phyloP scores from a whole-genome alignment of 306 rosid species.

The Senna siamea region DNA sequence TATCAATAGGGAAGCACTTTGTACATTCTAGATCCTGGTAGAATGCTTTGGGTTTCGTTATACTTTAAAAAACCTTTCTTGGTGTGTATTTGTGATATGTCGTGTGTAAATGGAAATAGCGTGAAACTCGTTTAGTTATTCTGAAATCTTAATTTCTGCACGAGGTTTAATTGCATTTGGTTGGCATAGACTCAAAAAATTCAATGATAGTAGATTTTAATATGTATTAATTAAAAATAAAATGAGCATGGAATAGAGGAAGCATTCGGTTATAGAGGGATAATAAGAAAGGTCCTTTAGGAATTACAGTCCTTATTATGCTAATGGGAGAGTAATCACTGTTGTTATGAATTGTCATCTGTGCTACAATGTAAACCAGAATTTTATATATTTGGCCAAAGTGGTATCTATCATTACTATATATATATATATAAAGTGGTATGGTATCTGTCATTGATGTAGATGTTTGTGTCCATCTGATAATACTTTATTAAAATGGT shows the following conservation, averaged over 20 bases:
- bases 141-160: neutral
- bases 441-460: constrained; percentile 33
- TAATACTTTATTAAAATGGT: constrained; percentile 26
- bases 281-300: neutral
- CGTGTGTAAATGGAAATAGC: neutral
- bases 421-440: no score
- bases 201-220: neutral
- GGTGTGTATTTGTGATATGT: neutral
- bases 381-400: constrained; percentile 21
- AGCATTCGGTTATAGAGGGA: neutral
- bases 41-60: constrained; percentile 25
- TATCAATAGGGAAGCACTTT: neutral
- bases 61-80: constrained; percentile 11
- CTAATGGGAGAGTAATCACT: constrained; percentile 1
- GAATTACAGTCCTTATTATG: neutral
- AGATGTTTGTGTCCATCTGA: constrained; percentile 17
- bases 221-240: constrained; percentile 7
- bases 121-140: neutral
- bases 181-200: neutral
- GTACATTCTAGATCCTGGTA: neutral
- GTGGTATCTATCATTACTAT: neutral
- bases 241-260: constrained; percentile 16
- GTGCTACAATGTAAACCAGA: neutral
- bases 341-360: neutral
- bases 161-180: neutral